Conservation (phyloP, 805 yeast genomes). For the Saccharomycopsis sp. region DNA sequence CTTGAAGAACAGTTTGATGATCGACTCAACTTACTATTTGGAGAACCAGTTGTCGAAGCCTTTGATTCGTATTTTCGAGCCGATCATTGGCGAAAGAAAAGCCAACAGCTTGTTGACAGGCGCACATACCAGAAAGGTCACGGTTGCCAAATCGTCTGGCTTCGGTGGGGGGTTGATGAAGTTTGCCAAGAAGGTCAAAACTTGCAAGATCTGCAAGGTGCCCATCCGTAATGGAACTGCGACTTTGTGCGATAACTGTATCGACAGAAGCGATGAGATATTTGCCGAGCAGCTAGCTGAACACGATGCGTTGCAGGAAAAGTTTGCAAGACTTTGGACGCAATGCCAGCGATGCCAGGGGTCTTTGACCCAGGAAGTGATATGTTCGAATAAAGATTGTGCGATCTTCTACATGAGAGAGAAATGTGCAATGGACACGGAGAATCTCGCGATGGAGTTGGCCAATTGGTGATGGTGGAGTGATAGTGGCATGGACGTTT, state of each 20-base stretch:
- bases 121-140: constrained; percentile 73
- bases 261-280: constrained; percentile 61
- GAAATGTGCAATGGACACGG: constrained; percentile 70
- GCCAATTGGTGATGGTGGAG: constrained; percentile 22
- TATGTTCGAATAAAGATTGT: constrained; percentile 93
- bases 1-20: constrained; percentile 83
- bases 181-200: constrained; percentile 82
- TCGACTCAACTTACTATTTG: constrained; percentile 89
- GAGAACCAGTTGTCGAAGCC: constrained; percentile 94
- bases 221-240: constrained; percentile 65
- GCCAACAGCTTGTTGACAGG: constrained; percentile 80
- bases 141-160: constrained; percentile 35
- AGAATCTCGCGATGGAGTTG: constrained; percentile 50
- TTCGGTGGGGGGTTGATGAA: constrained; percentile 82
- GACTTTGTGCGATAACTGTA: constrained; percentile 77
- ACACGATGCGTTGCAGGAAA: constrained; percentile 72
- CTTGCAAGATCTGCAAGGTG: constrained; percentile 82
- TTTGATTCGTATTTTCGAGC: constrained; percentile 86
- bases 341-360: constrained; percentile 98
- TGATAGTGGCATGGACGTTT: too few relatives aligned
- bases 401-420: constrained; percentile 97
- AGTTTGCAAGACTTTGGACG: constrained; percentile 89
- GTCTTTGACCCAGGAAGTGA: constrained; percentile 87
- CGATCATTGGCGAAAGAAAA: constrained; percentile 80
- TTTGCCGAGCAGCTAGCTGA: constrained; percentile 77